A percentile compares a stretch with the other conserved stretches of the same genome.
These are phyloP conservation scores for Ambrosia hybrid DNA, from an alignment of 140 eudicot genomes.

Conservation along the genomic window DNA sequence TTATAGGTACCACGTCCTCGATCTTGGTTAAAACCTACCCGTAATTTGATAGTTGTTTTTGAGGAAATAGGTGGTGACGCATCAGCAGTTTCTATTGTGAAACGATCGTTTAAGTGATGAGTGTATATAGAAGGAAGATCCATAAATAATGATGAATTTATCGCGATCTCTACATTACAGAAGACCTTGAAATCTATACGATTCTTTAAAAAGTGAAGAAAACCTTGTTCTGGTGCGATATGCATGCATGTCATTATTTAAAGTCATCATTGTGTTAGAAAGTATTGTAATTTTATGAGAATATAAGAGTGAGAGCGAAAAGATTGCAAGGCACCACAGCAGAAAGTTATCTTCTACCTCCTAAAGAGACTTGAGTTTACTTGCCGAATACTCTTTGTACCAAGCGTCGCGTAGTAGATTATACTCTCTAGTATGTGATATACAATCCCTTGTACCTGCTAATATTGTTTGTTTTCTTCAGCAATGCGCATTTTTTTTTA, in stretches of 20 bases:
- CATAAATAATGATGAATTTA: slow-evolving; percentile 6
- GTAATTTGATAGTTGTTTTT: slow-evolving; percentile 66
- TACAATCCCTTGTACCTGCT: background rate
- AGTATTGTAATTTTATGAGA: background rate
- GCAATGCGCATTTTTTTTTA: background rate
- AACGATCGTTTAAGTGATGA: slow-evolving; percentile 45
- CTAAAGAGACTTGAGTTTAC: too few species aligned
- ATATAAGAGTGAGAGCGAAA: too few species aligned
- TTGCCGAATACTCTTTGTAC: background rate
- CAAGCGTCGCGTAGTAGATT: background rate
- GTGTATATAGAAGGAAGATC: slow-evolving; percentile 19
- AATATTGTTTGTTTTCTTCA: background rate
- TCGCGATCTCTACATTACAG: background rate
- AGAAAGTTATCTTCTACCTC: too few species aligned
- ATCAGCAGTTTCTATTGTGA: slow-evolving; percentile 60
- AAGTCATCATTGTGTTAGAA: background rate
- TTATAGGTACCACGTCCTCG: slow-evolving; percentile 90
- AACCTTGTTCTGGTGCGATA: background rate
- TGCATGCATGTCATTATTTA: slow-evolving; percentile 13
- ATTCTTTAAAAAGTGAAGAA: background rate
- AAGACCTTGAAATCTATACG: background rate
- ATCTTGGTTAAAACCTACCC: slow-evolving; percentile 75
- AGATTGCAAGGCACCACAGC: background rate
- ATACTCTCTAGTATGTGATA: background rate
- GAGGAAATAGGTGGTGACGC: slow-evolving; percentile 94